These are phyloP conservation scores for Thalassiosira profunda DNA, from an alignment of 108 stramenopile genomes.

Conservation along the genomic window DNA sequence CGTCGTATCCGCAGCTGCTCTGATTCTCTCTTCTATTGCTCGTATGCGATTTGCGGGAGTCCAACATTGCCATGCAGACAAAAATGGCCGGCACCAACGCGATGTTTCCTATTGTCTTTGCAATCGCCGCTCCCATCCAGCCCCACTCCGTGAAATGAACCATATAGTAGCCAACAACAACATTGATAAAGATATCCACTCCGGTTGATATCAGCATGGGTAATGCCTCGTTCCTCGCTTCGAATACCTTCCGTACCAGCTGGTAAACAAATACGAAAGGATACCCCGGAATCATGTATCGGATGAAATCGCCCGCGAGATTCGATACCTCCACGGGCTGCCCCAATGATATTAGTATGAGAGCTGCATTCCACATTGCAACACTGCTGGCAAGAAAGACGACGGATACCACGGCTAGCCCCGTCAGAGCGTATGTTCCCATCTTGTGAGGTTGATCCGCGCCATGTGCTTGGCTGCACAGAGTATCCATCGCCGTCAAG, in stretches of 20 bases:
- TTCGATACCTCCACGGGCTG: slow-evolving; percentile 29
- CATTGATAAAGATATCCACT: slow-evolving; percentile 28
- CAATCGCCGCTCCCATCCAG: slow-evolving; percentile 50
- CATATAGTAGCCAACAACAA: slow-evolving; percentile 36
- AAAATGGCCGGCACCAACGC: slow-evolving; percentile 21
- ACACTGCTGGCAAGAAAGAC: slow-evolving; percentile 5
- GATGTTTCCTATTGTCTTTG: slow-evolving; percentile 27
- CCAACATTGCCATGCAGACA: slow-evolving; percentile 19
- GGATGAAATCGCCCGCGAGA: slow-evolving; percentile 22
- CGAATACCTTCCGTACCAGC: slow-evolving; percentile 34
- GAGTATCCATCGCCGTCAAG: slow-evolving; percentile 47
- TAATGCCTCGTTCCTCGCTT: slow-evolving; percentile 39
- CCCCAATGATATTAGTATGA: slow-evolving; percentile 9
- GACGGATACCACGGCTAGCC: slow-evolving; percentile 19
- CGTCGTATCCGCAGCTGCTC: background rate
- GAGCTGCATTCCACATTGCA: slow-evolving; percentile 20
- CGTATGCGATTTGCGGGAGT: slow-evolving; percentile 19
- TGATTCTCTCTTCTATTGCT: slow-evolving; percentile 6
- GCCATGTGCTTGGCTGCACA: slow-evolving; percentile 50
- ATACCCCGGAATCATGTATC: slow-evolving; percentile 40
- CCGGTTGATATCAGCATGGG: slow-evolving; percentile 44
- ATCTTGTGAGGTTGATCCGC: slow-evolving; percentile 43
- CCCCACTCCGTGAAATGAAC: slow-evolving; percentile 35
- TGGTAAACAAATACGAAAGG: slow-evolving; percentile 43
- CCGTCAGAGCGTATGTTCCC: slow-evolving; percentile 47